Conservation (phyloP, 1,139 yeast genomes). For the Magnusiomyces starmeri region DNA sequence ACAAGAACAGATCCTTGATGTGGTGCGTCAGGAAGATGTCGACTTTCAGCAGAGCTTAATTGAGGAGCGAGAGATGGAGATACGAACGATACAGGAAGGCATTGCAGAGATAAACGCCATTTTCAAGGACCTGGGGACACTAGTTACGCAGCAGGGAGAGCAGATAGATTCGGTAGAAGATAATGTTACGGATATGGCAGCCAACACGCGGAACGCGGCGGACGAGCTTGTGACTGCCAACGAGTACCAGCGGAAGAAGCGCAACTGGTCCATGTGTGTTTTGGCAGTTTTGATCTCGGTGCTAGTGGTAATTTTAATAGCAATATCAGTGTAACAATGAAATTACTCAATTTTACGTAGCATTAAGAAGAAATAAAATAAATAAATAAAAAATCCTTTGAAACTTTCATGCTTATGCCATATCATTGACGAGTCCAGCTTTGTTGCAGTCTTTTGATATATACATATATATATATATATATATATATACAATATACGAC, state of each 20-base stretch:
- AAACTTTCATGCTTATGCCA: not conserved
- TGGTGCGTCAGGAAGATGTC: constrained; percentile 55
- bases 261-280: constrained; percentile 68
- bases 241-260: constrained; percentile 58
- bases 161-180: constrained; percentile 80
- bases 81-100: constrained; percentile 65
- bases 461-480: too few relatives aligned
- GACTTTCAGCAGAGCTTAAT: constrained; percentile 64
- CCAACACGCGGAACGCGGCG: constrained; percentile 63
- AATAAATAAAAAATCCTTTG: not conserved
- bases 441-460: too few relatives aligned
- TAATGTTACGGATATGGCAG: constrained; percentile 58
- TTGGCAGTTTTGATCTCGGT: constrained; percentile 44
- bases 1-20: constrained; percentile 33
- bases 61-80: constrained; percentile 67
- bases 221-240: constrained; percentile 66
- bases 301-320: constrained; percentile 39
- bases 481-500: too few relatives aligned
- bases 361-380: not conserved
- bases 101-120: constrained; percentile 79
- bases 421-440: too few relatives aligned
- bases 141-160: constrained; percentile 78
- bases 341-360: not conserved
- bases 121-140: constrained; percentile 67
- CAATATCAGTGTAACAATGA: constrained; percentile 23